phyloP scores from a whole-genome alignment of 495 filamentous ascomycete genomes.

The Xylaria acuta region DNA sequence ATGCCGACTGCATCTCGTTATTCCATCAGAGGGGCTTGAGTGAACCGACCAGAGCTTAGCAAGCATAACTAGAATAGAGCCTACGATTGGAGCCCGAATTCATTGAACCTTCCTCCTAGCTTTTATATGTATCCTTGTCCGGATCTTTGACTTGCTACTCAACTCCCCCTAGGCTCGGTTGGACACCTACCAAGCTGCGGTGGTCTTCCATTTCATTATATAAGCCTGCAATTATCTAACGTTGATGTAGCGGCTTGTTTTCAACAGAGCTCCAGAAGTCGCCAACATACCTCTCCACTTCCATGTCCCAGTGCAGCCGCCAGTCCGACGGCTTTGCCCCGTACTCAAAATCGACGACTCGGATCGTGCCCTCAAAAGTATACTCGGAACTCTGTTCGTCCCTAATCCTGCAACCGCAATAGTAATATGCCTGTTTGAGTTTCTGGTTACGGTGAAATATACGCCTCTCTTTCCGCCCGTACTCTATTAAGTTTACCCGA shows the following conservation, averaged over 20 bases:
- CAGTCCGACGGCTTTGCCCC: background rate
- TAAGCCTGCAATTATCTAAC: background rate
- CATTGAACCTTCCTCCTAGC: too few species aligned
- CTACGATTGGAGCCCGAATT: too few species aligned
- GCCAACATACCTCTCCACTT: background rate
- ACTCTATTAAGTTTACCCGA: background rate
- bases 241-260: background rate
- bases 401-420: background rate
- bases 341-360: background rate
- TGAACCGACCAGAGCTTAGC: too few species aligned
- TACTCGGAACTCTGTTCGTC: background rate
- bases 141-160: background rate
- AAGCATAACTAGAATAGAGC: too few species aligned
- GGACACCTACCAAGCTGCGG: background rate
- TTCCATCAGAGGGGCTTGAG: background rate
- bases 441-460: background rate
- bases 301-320: background rate
- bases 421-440: background rate
- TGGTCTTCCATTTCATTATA: background rate
- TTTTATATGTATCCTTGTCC: background rate
- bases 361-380: background rate
- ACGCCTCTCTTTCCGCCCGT: slow-evolving; percentile 8
- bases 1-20: background rate
- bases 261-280: background rate
- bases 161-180: background rate